Conservation (phyloP, 805 yeast species). For the Yarrowia bubula region DNA sequence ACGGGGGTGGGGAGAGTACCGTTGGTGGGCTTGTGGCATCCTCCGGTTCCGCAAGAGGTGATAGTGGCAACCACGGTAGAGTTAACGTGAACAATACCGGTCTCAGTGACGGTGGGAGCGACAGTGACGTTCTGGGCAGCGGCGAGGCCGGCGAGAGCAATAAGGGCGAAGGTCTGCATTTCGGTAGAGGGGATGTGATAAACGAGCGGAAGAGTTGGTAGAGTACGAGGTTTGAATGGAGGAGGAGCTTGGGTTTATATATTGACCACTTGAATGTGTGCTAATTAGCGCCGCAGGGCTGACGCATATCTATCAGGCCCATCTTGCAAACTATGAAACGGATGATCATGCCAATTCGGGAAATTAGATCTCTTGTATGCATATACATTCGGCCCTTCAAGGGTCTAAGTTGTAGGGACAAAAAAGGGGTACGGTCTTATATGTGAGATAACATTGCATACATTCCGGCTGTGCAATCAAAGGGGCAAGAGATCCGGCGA, state of each 20-base stretch:
- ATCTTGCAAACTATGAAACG: constrained; percentile 11
- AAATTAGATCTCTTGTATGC: constrained; percentile 3
- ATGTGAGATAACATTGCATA: constrained; percentile 7
- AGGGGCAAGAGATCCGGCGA: too few species aligned
- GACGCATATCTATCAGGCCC: constrained; percentile 11
- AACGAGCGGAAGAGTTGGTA: neutral
- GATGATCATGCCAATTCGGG: constrained; percentile 1
- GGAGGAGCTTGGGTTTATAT: neutral
- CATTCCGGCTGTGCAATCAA: neutral
- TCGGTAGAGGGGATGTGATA: neutral
- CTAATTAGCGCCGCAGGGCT: constrained; percentile 14
- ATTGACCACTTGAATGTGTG: neutral
- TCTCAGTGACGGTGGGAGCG: constrained; percentile 2
- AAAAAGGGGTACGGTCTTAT: neutral
- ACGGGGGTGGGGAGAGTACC: constrained; percentile 10
- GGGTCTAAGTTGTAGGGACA: neutral
- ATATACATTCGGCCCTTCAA: neutral
- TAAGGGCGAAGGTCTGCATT: constrained; percentile 13
- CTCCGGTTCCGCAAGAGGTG: constrained; percentile 25
- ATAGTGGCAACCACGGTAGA: constrained; percentile 19
- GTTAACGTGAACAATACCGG: constrained; percentile 8
- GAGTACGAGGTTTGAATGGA: neutral
- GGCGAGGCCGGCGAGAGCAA: constrained; percentile 17
- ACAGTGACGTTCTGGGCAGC: constrained; percentile 22
- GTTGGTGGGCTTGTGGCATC: constrained; percentile 17